Percentiles rank a stretch among this genome's conserved stretches.
These are phyloP conservation scores for Phaeosphaeriaceae sp. DNA, from an alignment of 2,329 filamentous ascomycete species.

Conservation along the genomic window DNA sequence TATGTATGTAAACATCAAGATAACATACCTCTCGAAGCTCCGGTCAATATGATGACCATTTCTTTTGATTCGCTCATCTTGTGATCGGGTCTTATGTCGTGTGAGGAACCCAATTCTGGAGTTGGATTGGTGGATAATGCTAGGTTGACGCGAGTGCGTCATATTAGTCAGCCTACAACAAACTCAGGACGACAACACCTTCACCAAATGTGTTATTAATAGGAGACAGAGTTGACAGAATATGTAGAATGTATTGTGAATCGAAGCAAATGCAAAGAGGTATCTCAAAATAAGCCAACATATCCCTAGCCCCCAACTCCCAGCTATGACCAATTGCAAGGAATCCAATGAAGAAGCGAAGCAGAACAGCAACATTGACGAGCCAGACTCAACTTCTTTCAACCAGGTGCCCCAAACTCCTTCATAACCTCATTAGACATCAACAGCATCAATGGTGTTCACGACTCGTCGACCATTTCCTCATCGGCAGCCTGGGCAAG, in stretches of 20 bases:
- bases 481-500: slow-evolving; percentile 39
- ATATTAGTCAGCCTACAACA: slow-evolving; percentile 18
- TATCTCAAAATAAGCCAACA: slow-evolving; percentile 12
- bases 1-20: too few relatives aligned
- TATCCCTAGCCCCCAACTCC: slow-evolving; percentile 3
- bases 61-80: slow-evolving; percentile 35
- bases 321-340: not conserved
- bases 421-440: slow-evolving; percentile 10
- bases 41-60: slow-evolving; percentile 63
- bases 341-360: not conserved
- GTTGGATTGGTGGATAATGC: slow-evolving; percentile 2
- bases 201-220: not conserved
- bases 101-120: not conserved
- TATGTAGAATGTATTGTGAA: slow-evolving; percentile 5
- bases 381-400: not conserved
- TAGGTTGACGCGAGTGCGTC: slow-evolving; percentile 10
- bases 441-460: slow-evolving; percentile 3
- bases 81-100: slow-evolving; percentile 8
- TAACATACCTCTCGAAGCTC: slow-evolving; percentile 65
- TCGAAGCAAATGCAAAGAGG: slow-evolving; percentile 11
- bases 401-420: slow-evolving; percentile 3
- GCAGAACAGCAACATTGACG: not conserved
- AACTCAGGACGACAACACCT: not conserved
- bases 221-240: slow-evolving; percentile 11
- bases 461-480: slow-evolving; percentile 34